Base-by-base conservation (phyloP, 306 rosid species). In the Quercus aquifolioides region DNA sequence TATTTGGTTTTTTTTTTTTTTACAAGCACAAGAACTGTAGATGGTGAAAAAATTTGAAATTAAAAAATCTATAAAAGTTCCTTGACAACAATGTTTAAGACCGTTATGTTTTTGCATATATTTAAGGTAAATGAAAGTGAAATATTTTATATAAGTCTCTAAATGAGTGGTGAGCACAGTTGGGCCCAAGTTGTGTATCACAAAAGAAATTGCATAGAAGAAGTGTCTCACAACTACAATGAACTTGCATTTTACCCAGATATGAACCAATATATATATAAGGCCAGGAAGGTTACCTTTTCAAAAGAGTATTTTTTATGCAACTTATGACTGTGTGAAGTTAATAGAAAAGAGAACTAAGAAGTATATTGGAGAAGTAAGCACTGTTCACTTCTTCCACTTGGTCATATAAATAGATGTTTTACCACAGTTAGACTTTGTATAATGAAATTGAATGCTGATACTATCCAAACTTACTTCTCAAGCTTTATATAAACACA, bases 401-500 rank as follows among this genome's bases (percentile, higher is more conserved):
- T 82, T 55, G 14, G 55, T 55, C 70, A 26, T 46, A 38, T 28
- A 57, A 69, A 54, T 26, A 38, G 33, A 17, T 15, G 21, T 28
- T 23, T 33, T 35, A 4, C 67, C 38, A 51, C 17, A 25, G 6
- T 49, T 54, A 21, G 17, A 62, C 41, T 5, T 79, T 70, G 64
- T 56, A 71, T 25, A 72, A 75, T 58, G 8, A 75, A 3, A 80
- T 21, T n/a, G 62, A 43, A 31, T 38, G 18, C 67, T 38, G 68
- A 69, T 5, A 38, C 80, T 60, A 62, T 56, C 17, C 75, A 18
- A 83, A 85, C 99, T 87, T 89, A 95, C 99, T 88, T 95, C 86
- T 95, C 94, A 77, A 90, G 88, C 86, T 92, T 92, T 76, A 95
- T 75, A 78, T 89, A 89, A 69, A 87, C 89, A 78, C 81, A 85